Base-by-base conservation (phyloP, 208 protist species). In the Leishmania tropica region DNA sequence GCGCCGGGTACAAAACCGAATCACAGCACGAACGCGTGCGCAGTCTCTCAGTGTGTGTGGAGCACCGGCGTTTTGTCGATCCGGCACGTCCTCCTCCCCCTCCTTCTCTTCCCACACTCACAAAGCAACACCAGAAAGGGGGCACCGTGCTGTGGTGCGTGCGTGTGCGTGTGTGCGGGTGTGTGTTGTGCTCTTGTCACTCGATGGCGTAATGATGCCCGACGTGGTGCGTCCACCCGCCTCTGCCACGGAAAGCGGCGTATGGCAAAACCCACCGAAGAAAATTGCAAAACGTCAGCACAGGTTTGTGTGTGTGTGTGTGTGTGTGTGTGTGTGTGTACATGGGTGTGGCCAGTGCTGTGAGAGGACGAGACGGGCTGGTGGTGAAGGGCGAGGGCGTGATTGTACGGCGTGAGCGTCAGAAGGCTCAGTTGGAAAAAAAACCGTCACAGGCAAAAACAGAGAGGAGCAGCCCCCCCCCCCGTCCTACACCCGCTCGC, bases 161-260 rank as follows among this genome's bases (percentile, higher is more conserved):
- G n/a, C 1, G 7, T 17, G 8, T 31, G 0, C 28, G 58, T 64
- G 58, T 64, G 3, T 35, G 15, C n/a, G n/a, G n/a, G n/a, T n/a
- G n/a, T n/a, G n/a, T n/a, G 56, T 35, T 31, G 58, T 54, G 51
- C 10, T 6, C 1, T 31, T 64, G 15, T 8, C 28, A 31, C 58
- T 64, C 15, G 56, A n/a, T n/a, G n/a, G n/a, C n/a, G n/a, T n/a
- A n/a, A n/a, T n/a, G n/a, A n/a, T n/a, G n/a, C n/a, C n/a, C n/a
- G n/a, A 71, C n/a, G 79, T 73, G 54, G 79, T 56, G 31, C 45
- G 58, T 64, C 58, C 58, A 31, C 58, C 58, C 5, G 58, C 28
- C 28, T 2, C 28, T 64, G 58, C 28, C 28, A 31, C 58, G 24
- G 24, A 31, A 64, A 13, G 58, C 58, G 28, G 28, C 10, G 19